Evolutionary conservation across 2,329 filamentous ascomycete species (phyloP), one percentile per base, ranked within the genome.

Genomic region (Penicillium sp.): DNA sequence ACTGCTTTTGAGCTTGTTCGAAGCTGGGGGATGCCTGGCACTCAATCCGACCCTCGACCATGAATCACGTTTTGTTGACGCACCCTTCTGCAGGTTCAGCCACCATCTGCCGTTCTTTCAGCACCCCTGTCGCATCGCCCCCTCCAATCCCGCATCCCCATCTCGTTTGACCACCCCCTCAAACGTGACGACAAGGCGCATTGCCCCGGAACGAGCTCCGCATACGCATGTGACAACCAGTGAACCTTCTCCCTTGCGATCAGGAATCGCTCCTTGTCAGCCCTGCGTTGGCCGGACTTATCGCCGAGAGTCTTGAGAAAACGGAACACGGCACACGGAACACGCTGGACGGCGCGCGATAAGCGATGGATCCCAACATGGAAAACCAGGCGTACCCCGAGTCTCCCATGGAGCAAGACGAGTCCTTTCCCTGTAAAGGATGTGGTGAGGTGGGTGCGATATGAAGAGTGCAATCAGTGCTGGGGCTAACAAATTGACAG

Each of bases 391-490:
- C 77, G 56, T 82, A 81, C 64, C 77, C 82, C 57, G 84, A 86
- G 60, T 83, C 77, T 67, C 82, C 85, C 49, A 81, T 90, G 80
- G 91, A 95, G 57, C 82, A 83, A 60, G 91, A 95, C 66, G 92
- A 96, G 56, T 79, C 83, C 62, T 95, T 90, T 70, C 90, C 90
- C 58, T 96, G 92, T 81, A 96, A 95, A 80, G 91, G 91, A 56
- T 96, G 92, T 76, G 91, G 91, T 78, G 90, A 95, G 83, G 91
- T 95, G 81, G 67, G 67, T 58, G 59, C 38, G 14, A 40, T 45
- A 39, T 18, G 49, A 22, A 49, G 27, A 32, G 4, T 27, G 24
- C 5, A 18, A 38, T 8, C 24, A 16, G 43, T 34, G 50, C 45
- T 42, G n/a, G 44, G 43, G 55, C 58, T 63, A 52, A 62, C 40